These are phyloP conservation scores for Blastocladiella emersonii DNA, from an alignment of 371 early-diverging fungal species.

Conservation along the genomic window DNA sequence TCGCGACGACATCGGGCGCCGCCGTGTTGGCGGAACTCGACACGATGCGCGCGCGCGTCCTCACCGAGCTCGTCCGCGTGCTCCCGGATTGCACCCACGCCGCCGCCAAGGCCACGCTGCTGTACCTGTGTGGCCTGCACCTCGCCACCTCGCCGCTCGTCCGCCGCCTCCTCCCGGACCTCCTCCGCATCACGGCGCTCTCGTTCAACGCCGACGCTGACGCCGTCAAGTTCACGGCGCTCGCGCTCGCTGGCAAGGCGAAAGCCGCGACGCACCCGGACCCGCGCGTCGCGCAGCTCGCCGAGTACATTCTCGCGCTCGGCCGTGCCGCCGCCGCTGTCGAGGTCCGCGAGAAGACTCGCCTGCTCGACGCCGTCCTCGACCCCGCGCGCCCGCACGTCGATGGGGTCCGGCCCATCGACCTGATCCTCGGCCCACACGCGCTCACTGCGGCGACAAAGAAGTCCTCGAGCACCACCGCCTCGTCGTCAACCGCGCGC, in stretches of 20 bases:
- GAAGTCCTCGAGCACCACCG: not conserved
- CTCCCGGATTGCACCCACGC: not conserved
- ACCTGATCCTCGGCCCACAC: too few species aligned
- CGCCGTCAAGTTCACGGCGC: not conserved
- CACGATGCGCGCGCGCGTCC: not conserved
- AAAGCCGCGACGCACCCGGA: not conserved
- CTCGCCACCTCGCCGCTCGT: not conserved
- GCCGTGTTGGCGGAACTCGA: not conserved
- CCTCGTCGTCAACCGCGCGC: not conserved
- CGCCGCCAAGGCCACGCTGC: not conserved
- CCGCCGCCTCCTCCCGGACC: not conserved
- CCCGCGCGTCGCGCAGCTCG: not conserved
- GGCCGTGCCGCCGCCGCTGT: not conserved
- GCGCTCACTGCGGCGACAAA: not conserved
- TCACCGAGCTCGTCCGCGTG: not conserved
- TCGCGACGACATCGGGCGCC: not conserved
- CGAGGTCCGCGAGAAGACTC: not conserved
- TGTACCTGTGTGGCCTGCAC: not conserved
- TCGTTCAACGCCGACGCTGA: not conserved
- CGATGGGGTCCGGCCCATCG: not conserved
- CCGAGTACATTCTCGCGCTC: not conserved
- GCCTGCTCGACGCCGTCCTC: not conserved
- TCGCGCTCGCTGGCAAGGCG: not conserved
- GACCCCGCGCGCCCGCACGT: not conserved
- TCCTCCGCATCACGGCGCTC: not conserved